These are phyloP conservation scores for Cymbidium sinense DNA, from an alignment of 106 monocot genomes.

Conservation along the genomic window DNA sequence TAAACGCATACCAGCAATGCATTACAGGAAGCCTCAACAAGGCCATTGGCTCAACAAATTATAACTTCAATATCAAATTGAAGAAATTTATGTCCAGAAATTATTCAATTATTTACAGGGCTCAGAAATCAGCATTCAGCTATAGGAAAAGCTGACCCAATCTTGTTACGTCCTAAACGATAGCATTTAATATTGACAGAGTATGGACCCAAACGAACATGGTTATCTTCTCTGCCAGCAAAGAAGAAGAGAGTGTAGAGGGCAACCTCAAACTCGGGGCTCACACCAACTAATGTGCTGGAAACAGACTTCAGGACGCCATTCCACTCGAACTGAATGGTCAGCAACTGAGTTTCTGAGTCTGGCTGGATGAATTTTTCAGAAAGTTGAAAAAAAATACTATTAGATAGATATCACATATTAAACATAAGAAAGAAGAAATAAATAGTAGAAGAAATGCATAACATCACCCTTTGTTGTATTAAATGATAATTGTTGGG, in stretches of 20 bases:
- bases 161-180: constrained; percentile 49
- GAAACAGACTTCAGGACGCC: constrained; percentile 86
- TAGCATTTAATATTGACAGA: constrained; percentile 92
- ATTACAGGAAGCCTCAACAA: no score
- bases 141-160: constrained; percentile 81
- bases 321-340: constrained; percentile 96
- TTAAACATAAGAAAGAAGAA: neutral
- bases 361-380: constrained; percentile 74
- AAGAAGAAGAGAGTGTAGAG: constrained; percentile 89
- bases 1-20: no score
- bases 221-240: constrained; percentile 73
- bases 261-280: constrained; percentile 94
- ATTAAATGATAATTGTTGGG: no score
- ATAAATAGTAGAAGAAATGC: neutral
- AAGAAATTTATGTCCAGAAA: neutral
- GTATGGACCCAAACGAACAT: constrained; percentile 72
- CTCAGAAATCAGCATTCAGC: constrained; percentile 41
- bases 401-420: neutral
- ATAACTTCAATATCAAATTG: neutral
- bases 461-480: no score
- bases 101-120: neutral
- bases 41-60: neutral
- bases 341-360: constrained; percentile 88
- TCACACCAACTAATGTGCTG: constrained; percentile 82
- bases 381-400: neutral